These are phyloP conservation scores for Byssoonygena ceratinophila DNA, from an alignment of 2,329 filamentous ascomycete genomes.

Conservation along the genomic window DNA sequence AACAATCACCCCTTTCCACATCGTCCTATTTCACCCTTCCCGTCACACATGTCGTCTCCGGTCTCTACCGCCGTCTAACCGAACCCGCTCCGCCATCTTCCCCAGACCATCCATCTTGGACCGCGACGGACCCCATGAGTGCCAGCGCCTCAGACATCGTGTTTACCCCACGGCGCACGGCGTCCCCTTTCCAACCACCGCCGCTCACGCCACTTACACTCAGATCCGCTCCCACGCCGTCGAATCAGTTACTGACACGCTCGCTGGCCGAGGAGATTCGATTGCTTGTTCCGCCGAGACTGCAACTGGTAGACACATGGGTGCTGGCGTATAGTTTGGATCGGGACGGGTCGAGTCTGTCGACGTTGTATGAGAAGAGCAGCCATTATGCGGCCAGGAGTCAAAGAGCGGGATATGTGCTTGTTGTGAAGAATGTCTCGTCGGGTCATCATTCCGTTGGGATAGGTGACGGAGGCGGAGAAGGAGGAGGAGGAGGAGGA, in stretches of 20 bases:
- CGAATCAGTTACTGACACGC: slow-evolving; percentile 54
- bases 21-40: slow-evolving; percentile 43
- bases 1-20: slow-evolving; percentile 25
- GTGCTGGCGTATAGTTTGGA: slow-evolving; percentile 77
- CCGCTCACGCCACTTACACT: slow-evolving; percentile 73
- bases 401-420: slow-evolving; percentile 70
- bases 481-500: slow-evolving; percentile 30
- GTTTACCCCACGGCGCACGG: slow-evolving; percentile 52
- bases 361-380: slow-evolving; percentile 74
- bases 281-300: slow-evolving; percentile 70
- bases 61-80: slow-evolving; percentile 56
- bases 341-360: slow-evolving; percentile 77
- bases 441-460: slow-evolving; percentile 13
- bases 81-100: slow-evolving; percentile 27
- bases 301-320: slow-evolving; percentile 85
- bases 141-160: slow-evolving; percentile 43
- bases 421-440: slow-evolving; percentile 67
- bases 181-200: slow-evolving; percentile 75
- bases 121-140: slow-evolving; percentile 18
- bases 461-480: slow-evolving; percentile 8
- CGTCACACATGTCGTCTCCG: slow-evolving; percentile 47
- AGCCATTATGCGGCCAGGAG: slow-evolving; percentile 54
- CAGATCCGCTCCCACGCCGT: slow-evolving; percentile 47
- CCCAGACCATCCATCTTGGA: slow-evolving; percentile 13
- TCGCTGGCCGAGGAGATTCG: slow-evolving; percentile 86